Base-by-base conservation (phyloP, 2,329 filamentous ascomycete species). In the Elsinoe batatas region DNA sequence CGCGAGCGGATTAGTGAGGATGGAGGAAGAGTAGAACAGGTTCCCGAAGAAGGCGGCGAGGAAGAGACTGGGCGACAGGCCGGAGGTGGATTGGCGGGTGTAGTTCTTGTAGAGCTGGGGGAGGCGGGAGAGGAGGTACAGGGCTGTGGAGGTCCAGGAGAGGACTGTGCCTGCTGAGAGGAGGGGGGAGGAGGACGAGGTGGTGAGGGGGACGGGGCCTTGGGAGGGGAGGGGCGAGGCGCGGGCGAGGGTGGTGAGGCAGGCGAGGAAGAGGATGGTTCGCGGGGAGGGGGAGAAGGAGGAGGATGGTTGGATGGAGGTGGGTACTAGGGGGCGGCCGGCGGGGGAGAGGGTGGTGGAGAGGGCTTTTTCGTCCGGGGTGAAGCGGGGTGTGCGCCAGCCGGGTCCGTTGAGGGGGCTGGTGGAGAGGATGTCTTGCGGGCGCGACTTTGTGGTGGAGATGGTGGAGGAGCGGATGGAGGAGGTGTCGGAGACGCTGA, bases 51-150 rank as follows among this genome's bases (percentile, higher is more conserved):
- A 86, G 2, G 83, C 83, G 4, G 83, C 83, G 37, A 79, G 71
- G 69, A 86, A 86, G 49, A 86, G 75, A 0, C 79, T 69, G 0
- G 82, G 81, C 0, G 77, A 81, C 7, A 86, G 76, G 3, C 83
- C 83, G 1, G 81, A 74, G 10, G 82, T 85, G 42, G 80, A 83
- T 63, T 79, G 79, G 49, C 82, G 79, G 51, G 71, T 63, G 64
- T 80, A 79, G 68, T 86, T 86, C 63, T 84, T 82, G 71, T 81
- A 79, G 36, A 86, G 75, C 64, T 86, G 83, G 0, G 83, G 83
- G 54, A 84, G 68, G 20, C 80, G 77, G 30, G 80, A 83, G 59
- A 72, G 74, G 35, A 83, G 77, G 62, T 83, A 83, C 20, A 81
- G 71, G 26, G 76, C 49, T 0, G 79, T 80, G 10, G 77, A 79